These are phyloP conservation scores for Platanus orientalis DNA, from an alignment of 164 flowering plant genomes.

Conservation along the genomic window DNA sequence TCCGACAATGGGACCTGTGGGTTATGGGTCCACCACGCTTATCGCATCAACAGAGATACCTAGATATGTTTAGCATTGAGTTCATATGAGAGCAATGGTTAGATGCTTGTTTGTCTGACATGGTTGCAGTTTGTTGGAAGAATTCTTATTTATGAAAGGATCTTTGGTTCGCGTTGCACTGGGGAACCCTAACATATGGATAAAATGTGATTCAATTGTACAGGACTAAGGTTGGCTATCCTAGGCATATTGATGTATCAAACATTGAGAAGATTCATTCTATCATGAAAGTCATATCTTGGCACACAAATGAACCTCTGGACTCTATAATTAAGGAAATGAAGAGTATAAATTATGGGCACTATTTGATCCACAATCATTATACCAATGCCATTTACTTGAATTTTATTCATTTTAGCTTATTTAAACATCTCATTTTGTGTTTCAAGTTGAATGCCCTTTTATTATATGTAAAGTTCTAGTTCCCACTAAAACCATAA, in stretches of 20 bases:
- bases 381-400: not conserved
- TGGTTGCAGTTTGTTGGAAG: slow-evolving; percentile 5
- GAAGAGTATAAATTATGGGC: not conserved
- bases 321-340: not conserved
- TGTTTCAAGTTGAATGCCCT: not conserved
- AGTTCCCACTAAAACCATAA: not conserved
- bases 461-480: not conserved
- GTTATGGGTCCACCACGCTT: no score
- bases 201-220: not conserved
- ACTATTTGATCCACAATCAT: not conserved
- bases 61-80: slow-evolving; percentile 12
- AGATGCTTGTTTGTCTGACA: slow-evolving; percentile 5
- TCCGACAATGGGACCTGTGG: no score
- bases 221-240: not conserved
- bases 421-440: not conserved
- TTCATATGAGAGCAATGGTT: slow-evolving; percentile 1
- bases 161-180: no score
- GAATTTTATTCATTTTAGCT: not conserved
- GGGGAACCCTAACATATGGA: not conserved
- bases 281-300: not conserved
- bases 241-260: not conserved
- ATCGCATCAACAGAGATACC: slow-evolving; percentile 5
- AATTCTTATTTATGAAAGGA: slow-evolving; percentile 2
- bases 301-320: not conserved
- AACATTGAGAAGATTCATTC: slow-evolving; percentile 2